phyloP scores from a whole-genome alignment of 805 yeast genomes.

The Trichomonascus vanleenenianus region DNA sequence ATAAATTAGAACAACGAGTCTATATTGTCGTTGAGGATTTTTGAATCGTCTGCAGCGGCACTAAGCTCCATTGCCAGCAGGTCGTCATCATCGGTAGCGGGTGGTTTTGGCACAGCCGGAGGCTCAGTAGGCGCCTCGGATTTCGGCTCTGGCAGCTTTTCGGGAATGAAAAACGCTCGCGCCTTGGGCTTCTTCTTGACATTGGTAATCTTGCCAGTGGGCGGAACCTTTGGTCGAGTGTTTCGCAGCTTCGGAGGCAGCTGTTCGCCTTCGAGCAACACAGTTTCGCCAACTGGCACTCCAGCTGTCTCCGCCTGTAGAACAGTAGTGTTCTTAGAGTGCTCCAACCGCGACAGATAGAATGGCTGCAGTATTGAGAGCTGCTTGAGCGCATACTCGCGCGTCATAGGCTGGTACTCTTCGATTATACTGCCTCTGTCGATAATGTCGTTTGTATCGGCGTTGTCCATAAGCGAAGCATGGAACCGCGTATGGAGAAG shows the following conservation, averaged over 20 bases:
- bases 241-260: constrained; percentile 72
- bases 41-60: too few species aligned
- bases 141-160: background rate
- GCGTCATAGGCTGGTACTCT: constrained; percentile 44
- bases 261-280: constrained; percentile 68
- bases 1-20: too few species aligned
- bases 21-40: too few species aligned
- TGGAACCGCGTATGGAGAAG: constrained; percentile 70
- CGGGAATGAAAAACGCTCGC: constrained; percentile 17
- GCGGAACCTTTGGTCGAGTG: constrained; percentile 75
- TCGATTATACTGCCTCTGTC: constrained; percentile 39
- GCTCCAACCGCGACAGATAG: constrained; percentile 28
- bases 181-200: constrained; percentile 43
- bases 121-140: background rate
- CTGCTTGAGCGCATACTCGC: constrained; percentile 44
- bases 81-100: background rate
- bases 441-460: constrained; percentile 41
- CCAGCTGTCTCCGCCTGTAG: too few species aligned
- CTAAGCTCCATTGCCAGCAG: too few species aligned
- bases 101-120: background rate
- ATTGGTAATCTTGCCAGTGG: constrained; percentile 74
- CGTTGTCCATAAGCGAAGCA: constrained; percentile 32
- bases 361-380: constrained; percentile 55
- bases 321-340: constrained; percentile 5
- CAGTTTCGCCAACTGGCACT: constrained; percentile 11